A percentile compares a stretch with the other conserved stretches of the same genome.
Evolutionary conservation across 805 yeast genomes (phyloP).

Genomic region (Pichia sporocuriosa): DNA sequence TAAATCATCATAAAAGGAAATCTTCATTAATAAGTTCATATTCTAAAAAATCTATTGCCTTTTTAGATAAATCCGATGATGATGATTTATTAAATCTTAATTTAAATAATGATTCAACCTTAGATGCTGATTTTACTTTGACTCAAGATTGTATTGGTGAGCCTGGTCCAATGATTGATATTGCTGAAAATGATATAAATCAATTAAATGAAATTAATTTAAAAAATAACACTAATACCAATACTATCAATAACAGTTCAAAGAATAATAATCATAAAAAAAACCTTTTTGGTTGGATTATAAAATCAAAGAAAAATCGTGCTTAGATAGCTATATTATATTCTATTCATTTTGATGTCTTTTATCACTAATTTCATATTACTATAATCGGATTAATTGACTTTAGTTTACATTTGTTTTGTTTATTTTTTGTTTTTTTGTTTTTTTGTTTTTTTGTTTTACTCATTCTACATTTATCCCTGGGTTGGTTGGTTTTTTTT

Average conservation of each 20-base stretch:
- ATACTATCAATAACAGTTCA: not conserved
- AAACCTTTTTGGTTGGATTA: constrained; percentile 10
- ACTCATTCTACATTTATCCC: no score
- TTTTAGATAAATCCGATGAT: constrained; percentile 22
- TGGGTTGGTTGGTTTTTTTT: no score
- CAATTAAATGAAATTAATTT: not conserved
- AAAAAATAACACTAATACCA: not conserved
- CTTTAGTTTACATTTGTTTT: no score
- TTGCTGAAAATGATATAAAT: constrained; percentile 7
- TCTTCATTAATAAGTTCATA: constrained; percentile 21
- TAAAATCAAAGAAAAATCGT: constrained; percentile 7
- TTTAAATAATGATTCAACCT: constrained; percentile 21
- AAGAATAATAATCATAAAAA: constrained; percentile 8
- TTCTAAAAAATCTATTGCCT: constrained; percentile 17
- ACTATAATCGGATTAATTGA: no score
- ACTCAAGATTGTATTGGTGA: constrained; percentile 27
- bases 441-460: not conserved
- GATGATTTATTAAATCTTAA: no score
- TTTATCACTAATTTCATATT: not conserved
- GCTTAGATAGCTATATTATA: not conserved
- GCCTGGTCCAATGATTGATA: constrained; percentile 31
- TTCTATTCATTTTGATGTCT: not conserved
- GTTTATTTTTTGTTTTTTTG: not conserved
- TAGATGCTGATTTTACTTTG: constrained; percentile 24
- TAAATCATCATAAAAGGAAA: constrained; percentile 22